Evolutionary conservation across 2,329 filamentous ascomycete genomes (phyloP).

Genomic region (Mariannaea sp.): DNA sequence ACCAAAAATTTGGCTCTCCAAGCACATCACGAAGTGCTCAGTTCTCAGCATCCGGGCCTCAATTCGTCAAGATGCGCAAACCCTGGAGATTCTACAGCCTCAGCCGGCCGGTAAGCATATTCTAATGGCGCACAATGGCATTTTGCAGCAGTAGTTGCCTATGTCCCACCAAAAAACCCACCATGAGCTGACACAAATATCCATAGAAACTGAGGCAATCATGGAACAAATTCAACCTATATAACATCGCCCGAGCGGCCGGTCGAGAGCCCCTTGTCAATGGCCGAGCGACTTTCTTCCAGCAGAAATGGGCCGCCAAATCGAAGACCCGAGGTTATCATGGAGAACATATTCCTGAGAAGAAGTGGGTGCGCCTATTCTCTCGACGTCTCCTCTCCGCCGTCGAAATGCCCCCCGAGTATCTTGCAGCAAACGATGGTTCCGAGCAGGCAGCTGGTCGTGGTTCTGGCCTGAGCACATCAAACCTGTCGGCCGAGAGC

Average conservation of each 20-base stretch:
- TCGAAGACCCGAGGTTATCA: conserved; percentile 84
- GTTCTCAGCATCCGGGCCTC: conserved; percentile 33
- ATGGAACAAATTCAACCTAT: conserved; percentile 98
- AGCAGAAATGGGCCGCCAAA: conserved; percentile 97
- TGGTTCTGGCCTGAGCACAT: conserved; percentile 67
- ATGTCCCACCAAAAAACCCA: conserved; percentile 16
- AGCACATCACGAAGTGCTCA: conserved; percentile 35
- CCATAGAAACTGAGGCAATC: conserved; percentile 87
- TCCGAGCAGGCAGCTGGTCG: conserved; percentile 82
- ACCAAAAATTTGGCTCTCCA: conserved; percentile 41
- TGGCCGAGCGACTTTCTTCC: conserved; percentile 76
- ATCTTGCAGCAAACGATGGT: conserved; percentile 82
- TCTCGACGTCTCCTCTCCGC: conserved; percentile 78
- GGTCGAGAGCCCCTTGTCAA: conserved; percentile 41
- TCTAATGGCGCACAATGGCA: neutral
- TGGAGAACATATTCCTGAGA: conserved; percentile 91
- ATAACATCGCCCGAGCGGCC: conserved; percentile 68
- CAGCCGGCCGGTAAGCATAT: conserved; percentile 62
- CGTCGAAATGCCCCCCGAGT: conserved; percentile 79
- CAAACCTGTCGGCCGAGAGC: conserved; percentile 40
- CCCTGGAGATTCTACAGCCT: conserved; percentile 68
- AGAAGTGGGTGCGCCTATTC: conserved; percentile 95
- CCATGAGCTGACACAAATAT: conserved; percentile 24
- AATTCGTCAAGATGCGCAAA: conserved; percentile 56
- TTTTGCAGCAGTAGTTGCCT: neutral